Base-by-base conservation (phyloP, 345 rosid species). In the Syzygium jambos region DNA sequence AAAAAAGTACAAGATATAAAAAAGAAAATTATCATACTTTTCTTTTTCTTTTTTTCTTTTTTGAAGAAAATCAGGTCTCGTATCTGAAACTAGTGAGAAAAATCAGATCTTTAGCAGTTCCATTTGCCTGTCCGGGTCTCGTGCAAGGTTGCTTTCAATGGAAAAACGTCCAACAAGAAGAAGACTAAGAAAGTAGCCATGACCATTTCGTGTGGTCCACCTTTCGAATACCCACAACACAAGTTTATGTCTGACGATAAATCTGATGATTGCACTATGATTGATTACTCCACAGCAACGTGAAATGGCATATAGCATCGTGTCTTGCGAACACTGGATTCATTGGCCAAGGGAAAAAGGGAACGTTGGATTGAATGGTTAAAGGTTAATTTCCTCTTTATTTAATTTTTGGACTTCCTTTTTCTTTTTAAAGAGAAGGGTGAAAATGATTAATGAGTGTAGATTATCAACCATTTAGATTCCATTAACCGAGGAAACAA, bases 171-270 rank as follows among this genome's bases (percentile, higher is more conserved):
- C 41, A 38, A 43, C 41, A 38, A 41, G 84, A 68, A 54, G 52
- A 57, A 68, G 86, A 43, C 17, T 29, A 6, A 52, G 53, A 63
- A 87, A 90, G 87, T 52, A 85, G 89, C 87, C 85, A 89, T 27
- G 87, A 46, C 41, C 49, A 73, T 87, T 65, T 55, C 77, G 13
- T 30, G 91, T 87, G 94, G 93, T 82, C 94, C 93, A 84, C 88
- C 25, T 73, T 9, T 73, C 59, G 17, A 41, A 1, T 56, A 53
- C 41, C 82, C 82, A 73, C 82, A 43, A 43, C 82, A 73, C 82
- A 11, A 19, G 49, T 5, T 38, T 73, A 19, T 38, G 14, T 73
- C 82, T 2, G 12, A 38, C 19, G 10, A 19, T 38, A 38, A 73
- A 38, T 19, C 25, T 38, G 82, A 90, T 89, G 61, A 87, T 89